These are phyloP conservation scores for Avena sativa DNA, from an alignment of 176 grass and related monocot genomes.

Conservation along the genomic window DNA sequence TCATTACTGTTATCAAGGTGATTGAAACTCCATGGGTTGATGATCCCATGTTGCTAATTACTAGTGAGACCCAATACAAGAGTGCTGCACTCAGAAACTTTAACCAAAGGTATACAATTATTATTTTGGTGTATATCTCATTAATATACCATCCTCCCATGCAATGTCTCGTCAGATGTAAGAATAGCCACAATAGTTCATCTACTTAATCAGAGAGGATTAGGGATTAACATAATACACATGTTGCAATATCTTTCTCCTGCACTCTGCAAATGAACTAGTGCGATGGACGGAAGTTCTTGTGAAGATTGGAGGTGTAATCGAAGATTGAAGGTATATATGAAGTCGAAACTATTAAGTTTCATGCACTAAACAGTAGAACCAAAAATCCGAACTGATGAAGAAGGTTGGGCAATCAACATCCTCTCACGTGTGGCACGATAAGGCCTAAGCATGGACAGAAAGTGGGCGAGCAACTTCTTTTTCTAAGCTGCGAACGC, in stretches of 20 bases:
- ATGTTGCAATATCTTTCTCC: conserved; percentile 3
- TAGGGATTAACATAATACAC: conserved; percentile 29
- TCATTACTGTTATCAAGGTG: background rate
- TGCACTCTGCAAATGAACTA: conserved; percentile 33
- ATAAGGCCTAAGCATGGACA: background rate
- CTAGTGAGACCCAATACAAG: conserved; percentile 10
- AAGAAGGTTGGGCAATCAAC: background rate
- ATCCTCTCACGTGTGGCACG: background rate
- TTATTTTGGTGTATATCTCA: conserved; percentile 21
- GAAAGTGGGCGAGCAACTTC: background rate
- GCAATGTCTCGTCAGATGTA: conserved; percentile 29
- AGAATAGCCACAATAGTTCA: background rate
- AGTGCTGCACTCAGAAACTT: conserved; percentile 21
- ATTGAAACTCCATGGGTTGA: conserved; percentile 15
- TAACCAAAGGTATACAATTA: conserved; percentile 15
- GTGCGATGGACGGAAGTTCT: conserved; percentile 11
- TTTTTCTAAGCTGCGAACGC: background rate
- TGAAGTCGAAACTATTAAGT: background rate
- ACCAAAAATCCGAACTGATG: background rate
- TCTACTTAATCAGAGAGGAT: background rate
- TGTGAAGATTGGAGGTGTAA: conserved; percentile 31
- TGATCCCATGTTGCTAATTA: conserved; percentile 13
- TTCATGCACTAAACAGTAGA: background rate
- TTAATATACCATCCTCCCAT: conserved; percentile 31
- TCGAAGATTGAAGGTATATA: conserved; percentile 21